phyloP scores from a whole-genome alignment of 495 filamentous ascomycete species.

The Pyrenula massariospora region DNA sequence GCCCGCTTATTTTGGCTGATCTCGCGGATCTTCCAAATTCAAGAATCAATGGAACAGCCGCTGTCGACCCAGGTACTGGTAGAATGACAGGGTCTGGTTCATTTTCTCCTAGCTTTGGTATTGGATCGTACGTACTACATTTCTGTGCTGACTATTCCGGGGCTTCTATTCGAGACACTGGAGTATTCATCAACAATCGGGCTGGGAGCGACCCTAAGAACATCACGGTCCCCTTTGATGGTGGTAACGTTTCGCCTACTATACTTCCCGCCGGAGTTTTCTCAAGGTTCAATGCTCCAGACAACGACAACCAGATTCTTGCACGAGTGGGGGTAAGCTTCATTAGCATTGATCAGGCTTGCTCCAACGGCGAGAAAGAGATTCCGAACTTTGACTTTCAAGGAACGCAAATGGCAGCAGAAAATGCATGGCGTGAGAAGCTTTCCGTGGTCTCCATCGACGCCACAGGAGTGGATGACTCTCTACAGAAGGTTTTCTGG shows the following conservation, averaged over 20 bases:
- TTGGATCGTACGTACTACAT: conserved; percentile 47
- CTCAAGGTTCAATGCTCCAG: conserved; percentile 36
- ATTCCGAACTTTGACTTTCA: conserved; percentile 58
- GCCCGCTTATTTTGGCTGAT: conserved; percentile 52
- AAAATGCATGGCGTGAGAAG: conserved; percentile 48
- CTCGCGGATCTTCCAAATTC: conserved; percentile 54
- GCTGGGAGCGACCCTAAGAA: conserved; percentile 39
- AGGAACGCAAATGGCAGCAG: conserved; percentile 30
- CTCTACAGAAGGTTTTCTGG: conserved; percentile 47
- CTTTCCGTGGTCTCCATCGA: conserved; percentile 49
- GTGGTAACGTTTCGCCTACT: conserved; percentile 35
- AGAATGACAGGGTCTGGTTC: conserved; percentile 53
- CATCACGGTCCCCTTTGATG: conserved; percentile 37
- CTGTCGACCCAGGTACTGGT: conserved; percentile 45
- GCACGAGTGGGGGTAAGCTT: conserved; percentile 48
- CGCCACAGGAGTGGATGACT: conserved; percentile 35
- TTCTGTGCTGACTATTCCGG: conserved; percentile 66
- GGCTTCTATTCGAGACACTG: conserved; percentile 47
- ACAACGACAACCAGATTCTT: conserved; percentile 35
- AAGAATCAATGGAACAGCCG: conserved; percentile 44
- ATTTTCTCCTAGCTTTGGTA: conserved; percentile 60
- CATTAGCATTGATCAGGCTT: conserved; percentile 14
- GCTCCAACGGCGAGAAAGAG: conserved; percentile 44
- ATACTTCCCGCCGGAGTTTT: conserved; percentile 49
- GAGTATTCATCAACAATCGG: conserved; percentile 50